A percentile compares a stretch with the other conserved stretches of the same genome.
phyloP scores from a whole-genome alignment of 805 yeast species.

The Torulaspora maleeae region DNA sequence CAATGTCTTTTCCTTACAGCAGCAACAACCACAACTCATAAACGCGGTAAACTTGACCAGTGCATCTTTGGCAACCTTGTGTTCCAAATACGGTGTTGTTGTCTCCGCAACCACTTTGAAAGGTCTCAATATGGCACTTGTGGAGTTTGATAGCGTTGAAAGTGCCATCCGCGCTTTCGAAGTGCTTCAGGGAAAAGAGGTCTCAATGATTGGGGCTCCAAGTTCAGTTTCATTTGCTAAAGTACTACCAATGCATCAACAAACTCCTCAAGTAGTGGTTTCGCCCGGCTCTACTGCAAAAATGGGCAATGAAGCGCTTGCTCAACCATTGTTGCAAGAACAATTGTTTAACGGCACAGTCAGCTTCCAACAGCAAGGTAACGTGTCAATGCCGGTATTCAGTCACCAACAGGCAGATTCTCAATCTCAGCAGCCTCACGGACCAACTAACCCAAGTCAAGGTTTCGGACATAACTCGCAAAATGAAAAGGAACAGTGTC shows the following conservation, averaged over 20 bases:
- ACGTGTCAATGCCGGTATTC: slow-evolving; percentile 31
- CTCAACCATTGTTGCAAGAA: slow-evolving; percentile 33
- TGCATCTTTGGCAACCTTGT: slow-evolving; percentile 53
- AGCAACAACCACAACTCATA: slow-evolving; percentile 49
- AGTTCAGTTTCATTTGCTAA: slow-evolving; percentile 83
- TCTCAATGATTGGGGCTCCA: slow-evolving; percentile 66
- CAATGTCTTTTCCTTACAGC: slow-evolving; percentile 47
- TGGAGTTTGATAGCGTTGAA: slow-evolving; percentile 68
- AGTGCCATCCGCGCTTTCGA: slow-evolving; percentile 77
- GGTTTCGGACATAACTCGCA: slow-evolving; percentile 14
- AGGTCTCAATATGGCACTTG: slow-evolving; percentile 50
- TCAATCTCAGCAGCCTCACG: slow-evolving; percentile 15
- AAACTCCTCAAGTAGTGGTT: slow-evolving; percentile 20
- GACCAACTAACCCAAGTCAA: slow-evolving; percentile 13
- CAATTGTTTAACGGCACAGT: slow-evolving; percentile 34
- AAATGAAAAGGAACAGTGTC: slow-evolving; percentile 35
- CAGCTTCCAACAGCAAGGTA: slow-evolving; percentile 34
- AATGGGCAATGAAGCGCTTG: slow-evolving; percentile 8
- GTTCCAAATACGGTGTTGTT: slow-evolving; percentile 58
- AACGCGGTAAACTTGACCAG: slow-evolving; percentile 43
- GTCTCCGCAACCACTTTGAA: slow-evolving; percentile 57
- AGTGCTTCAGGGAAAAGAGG: slow-evolving; percentile 73
- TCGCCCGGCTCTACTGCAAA: slow-evolving; percentile 10
- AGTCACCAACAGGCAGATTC: slow-evolving; percentile 25
- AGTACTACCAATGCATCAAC: slow-evolving; percentile 41